Evolutionary conservation across 2,329 filamentous ascomycete species (phyloP), one percentile per base, ranked within the genome.

Genomic region (Aspergillus ustus): DNA sequence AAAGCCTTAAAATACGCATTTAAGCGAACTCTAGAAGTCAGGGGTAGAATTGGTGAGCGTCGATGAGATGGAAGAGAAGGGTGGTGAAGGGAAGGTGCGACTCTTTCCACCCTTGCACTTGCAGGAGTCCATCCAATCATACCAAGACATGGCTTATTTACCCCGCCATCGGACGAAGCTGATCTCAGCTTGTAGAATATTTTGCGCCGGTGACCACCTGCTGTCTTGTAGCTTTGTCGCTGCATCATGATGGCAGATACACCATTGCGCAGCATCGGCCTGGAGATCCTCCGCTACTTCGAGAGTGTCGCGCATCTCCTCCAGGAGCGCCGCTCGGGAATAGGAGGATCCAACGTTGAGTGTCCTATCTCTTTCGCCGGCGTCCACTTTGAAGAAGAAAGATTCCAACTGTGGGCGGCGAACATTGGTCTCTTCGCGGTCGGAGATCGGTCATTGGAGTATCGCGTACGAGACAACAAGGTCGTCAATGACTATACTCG

Each of bases 331-430:
- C 29, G 29, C 6, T 2, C 31, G 19, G 34, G 25, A 20, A 9
- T 11, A 19, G 3, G 13, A 17, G 31, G 40, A 29, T 22, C 29
- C 29, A 5, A 53, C 15, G 4, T 25, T 2, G 9, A 53, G 22
- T 13, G 19, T 25, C 31, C 17, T 15, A 13, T 53, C 19, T 40
- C 51, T 2, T 13, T 22, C 2, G 8, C 15, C 9, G 51, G 43
- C 20, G 29, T 53, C 6, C 51, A 25, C 31, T 53, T 31, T 9
- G 51, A 53, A 17, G 22, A 9, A 9, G 51, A 53, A 31, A 53
- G 51, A 43, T 53, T 53, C 20, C 51, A 43, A 15, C 34, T 53
- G 25, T 53, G 51, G 51, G 51, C 51, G 11, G 51, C 51, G 7
- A 53, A 53, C 34, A 53, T 53, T 5, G 51, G 51, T 2, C 51